phyloP scores from a whole-genome alignment of 1,284 basidiomycete species.

The Malassezia arunalokei region DNA sequence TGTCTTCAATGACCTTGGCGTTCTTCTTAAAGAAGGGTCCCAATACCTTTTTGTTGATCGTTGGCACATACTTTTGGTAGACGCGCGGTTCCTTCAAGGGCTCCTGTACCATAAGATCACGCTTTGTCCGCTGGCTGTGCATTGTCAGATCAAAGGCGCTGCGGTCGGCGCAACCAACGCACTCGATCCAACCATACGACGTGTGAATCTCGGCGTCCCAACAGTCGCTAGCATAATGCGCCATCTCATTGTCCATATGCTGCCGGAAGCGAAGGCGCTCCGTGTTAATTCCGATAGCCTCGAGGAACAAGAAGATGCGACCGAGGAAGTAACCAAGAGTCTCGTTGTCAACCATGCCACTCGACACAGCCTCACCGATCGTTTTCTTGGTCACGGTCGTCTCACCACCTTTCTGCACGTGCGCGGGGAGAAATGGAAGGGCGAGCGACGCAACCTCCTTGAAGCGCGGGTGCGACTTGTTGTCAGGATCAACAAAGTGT shows the following conservation, averaged over 20 bases:
- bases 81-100: constrained; percentile 68
- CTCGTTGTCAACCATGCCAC: constrained; percentile 82
- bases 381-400: constrained; percentile 59
- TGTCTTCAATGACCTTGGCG: constrained; percentile 60
- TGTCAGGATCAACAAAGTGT: constrained; percentile 88
- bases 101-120: constrained; percentile 66
- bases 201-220: constrained; percentile 98
- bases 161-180: constrained; percentile 97
- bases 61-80: constrained; percentile 61
- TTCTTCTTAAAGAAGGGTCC: constrained; percentile 85
- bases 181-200: constrained; percentile 93
- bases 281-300: constrained; percentile 86
- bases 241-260: constrained; percentile 97
- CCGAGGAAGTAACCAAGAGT: constrained; percentile 95
- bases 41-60: constrained; percentile 75
- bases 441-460: constrained; percentile 63
- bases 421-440: constrained; percentile 67
- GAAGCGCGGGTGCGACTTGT: constrained; percentile 81
- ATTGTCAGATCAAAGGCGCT: constrained; percentile 80
- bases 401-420: constrained; percentile 66
- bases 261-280: constrained; percentile 78
- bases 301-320: constrained; percentile 77
- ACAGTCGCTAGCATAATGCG: constrained; percentile 95
- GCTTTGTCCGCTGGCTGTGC: constrained; percentile 51
- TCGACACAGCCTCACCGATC: constrained; percentile 75